Base-by-base conservation (phyloP, 2,329 filamentous ascomycete species). In the Fusarium subtropicale region DNA sequence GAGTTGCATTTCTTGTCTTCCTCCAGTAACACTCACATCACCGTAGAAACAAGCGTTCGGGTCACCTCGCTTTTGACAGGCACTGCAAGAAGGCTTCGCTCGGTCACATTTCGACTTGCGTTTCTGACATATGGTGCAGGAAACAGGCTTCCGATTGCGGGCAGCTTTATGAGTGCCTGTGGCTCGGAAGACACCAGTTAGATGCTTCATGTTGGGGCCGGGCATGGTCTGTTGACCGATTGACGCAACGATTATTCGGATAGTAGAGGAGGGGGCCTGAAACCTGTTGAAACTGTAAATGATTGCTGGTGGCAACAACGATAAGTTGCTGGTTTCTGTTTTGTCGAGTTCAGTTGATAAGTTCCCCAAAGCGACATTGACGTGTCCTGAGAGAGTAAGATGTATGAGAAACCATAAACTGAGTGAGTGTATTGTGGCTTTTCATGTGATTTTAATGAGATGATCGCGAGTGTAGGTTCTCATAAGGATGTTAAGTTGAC, bases 51-150 rank as follows among this genome's bases (percentile, higher is more conserved):
- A 83, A 4, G 60, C 39, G 5, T 62, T 62, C 7, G 63, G 71
- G n/a, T 80, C 76, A 18, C 79, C 79, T 36, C 81, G 78, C 71
- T 78, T 81, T 52, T 71, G 71, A 63, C 82, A 84, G 9, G 79
- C 77, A 24, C 77, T 75, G 64, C 82, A 84, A 2, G 51, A 54
- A 22, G 81, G 81, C 41, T 78, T 78, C 53, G 74, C 76, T 16
- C 81, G 78, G 64, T 83, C 81, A 64, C 82, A 84, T 56, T 78
- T 79, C 10, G 80, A 77, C 72, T 84, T 84, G 60, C 82, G 80
- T 22, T 72, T 73, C 64, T 82, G 81, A 60, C 82, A 84, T 44
- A 76, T 72, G 4, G 75, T 74, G 69, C 81, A 83, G 7, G 82
- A 83, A 22, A 83, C 76, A 38, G 82, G 73, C 46, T 78, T 79